phyloP scores from a whole-genome alignment of 2,329 filamentous ascomycete species.

The Fusarium devonianum region DNA sequence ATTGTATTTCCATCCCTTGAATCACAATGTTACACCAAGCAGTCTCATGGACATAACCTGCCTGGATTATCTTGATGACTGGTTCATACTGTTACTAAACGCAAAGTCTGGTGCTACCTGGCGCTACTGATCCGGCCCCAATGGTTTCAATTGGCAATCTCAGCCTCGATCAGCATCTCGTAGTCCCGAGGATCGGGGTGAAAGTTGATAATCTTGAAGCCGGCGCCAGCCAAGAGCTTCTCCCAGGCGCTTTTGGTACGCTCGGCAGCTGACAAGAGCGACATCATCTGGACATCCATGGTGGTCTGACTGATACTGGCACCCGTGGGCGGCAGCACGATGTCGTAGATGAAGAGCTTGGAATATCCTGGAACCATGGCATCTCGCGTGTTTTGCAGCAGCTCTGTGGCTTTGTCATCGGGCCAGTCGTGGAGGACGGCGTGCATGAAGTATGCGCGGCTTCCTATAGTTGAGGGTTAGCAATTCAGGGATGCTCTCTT shows the following conservation, averaged over 20 bases:
- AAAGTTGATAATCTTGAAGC: conserved; percentile 24
- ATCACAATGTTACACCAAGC: too few species aligned
- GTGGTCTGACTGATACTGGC: conserved; percentile 35
- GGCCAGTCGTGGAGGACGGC: conserved; percentile 60
- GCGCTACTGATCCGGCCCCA: too few species aligned
- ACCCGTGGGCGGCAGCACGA: conserved; percentile 21
- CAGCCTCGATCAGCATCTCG: conserved; percentile 33
- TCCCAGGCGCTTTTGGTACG: conserved; percentile 30
- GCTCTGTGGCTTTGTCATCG: conserved; percentile 45
- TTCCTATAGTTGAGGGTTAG: conserved; percentile 21
- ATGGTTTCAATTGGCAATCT: too few species aligned
- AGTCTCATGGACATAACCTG: too few species aligned
- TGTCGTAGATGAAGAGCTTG: conserved; percentile 35
- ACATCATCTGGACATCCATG: conserved; percentile 43
- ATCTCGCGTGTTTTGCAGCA: conserved; percentile 34
- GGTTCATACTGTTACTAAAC: too few species aligned
- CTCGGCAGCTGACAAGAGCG: conserved; percentile 37
- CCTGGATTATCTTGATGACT: too few species aligned
- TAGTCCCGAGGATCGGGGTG: conserved; percentile 38
- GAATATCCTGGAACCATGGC: conserved; percentile 40
- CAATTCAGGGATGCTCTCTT: not conserved
- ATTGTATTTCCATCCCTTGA: too few species aligned
- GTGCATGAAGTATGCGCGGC: conserved; percentile 55
- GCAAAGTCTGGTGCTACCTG: too few species aligned
- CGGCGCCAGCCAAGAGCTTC: conserved; percentile 5